Conservation (phyloP, 176 grass and related monocot genomes). For the Chrysopogon serrulatus region DNA sequence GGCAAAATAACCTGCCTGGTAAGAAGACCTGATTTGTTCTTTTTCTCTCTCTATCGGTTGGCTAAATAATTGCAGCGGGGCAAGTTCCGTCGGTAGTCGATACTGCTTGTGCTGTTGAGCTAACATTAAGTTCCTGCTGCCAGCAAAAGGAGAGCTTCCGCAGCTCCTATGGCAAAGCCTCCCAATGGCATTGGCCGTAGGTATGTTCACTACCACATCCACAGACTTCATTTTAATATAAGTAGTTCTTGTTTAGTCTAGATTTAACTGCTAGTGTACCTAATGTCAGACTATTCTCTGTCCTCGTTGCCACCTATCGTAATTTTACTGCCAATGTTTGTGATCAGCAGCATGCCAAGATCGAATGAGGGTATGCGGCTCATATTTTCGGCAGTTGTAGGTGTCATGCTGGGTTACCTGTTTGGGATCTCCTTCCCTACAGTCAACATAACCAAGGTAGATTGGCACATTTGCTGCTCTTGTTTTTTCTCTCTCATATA, state of each 20-base stretch:
- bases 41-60: neutral
- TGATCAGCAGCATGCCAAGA: conserved; percentile 46
- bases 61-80: neutral
- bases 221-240: neutral
- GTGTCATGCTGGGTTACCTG: conserved; percentile 71
- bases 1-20: neutral
- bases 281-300: neutral
- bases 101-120: neutral
- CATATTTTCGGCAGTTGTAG: conserved; percentile 64
- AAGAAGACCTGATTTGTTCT: neutral
- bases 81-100: neutral
- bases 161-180: conserved; percentile 26
- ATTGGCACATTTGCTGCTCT: neutral
- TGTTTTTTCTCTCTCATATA: conserved; percentile 1
- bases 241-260: neutral
- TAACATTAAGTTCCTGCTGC: neutral
- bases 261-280: neutral
- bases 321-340: neutral
- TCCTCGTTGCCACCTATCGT: neutral
- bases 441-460: conserved; percentile 71
- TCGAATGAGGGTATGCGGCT: conserved; percentile 69
- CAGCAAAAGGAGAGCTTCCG: neutral
- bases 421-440: conserved; percentile 79
- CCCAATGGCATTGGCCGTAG: conserved; percentile 22
- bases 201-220: neutral